phyloP scores from a whole-genome alignment of 495 filamentous ascomycete species.

The Neurospora sp. region DNA sequence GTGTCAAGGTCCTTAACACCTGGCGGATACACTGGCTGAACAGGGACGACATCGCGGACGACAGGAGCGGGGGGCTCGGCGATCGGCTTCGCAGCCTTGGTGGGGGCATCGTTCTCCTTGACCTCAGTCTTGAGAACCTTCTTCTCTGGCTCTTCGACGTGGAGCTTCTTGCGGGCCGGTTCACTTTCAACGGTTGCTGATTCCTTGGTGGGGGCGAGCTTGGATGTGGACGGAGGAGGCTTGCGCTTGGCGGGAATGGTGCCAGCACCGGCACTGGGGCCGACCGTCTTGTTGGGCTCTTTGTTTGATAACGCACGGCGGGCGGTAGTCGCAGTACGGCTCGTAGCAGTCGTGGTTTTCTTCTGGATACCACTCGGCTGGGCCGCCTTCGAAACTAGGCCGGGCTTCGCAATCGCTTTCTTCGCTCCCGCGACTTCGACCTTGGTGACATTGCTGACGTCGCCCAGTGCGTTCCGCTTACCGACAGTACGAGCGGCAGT shows the following conservation, averaged over 20 bases:
- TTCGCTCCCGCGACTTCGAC: slow-evolving; percentile 58
- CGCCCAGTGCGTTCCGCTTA: slow-evolving; percentile 72
- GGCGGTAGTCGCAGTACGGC: not conserved
- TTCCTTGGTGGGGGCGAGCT: slow-evolving; percentile 45
- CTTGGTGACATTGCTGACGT: slow-evolving; percentile 93
- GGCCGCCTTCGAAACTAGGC: slow-evolving; percentile 67
- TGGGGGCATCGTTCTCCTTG: slow-evolving; percentile 32
- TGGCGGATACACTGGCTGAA: slow-evolving; percentile 33
- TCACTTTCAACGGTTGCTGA: slow-evolving; percentile 47
- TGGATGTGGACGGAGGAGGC: slow-evolving; percentile 37
- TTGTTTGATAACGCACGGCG: slow-evolving; percentile 51
- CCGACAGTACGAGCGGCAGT: slow-evolving; percentile 41
- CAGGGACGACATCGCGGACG: not conserved
- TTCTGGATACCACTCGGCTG: slow-evolving; percentile 73
- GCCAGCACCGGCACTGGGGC: slow-evolving; percentile 62
- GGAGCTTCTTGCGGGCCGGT: slow-evolving; percentile 40
- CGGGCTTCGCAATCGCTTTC: slow-evolving; percentile 55
- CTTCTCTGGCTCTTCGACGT: slow-evolving; percentile 26
- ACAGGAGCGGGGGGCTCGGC: slow-evolving; percentile 15
- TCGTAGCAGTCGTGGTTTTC: slow-evolving; percentile 50
- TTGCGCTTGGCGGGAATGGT: slow-evolving; percentile 53
- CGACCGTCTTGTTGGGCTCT: slow-evolving; percentile 57
- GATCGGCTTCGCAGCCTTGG: slow-evolving; percentile 18
- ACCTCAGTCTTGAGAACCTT: slow-evolving; percentile 19
- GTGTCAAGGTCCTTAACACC: slow-evolving; percentile 61